Evolutionary conservation across 2,329 filamentous ascomycete species (phyloP), one percentile per base, ranked within the genome.

Genomic region (Leptosphaerulina australis): DNA sequence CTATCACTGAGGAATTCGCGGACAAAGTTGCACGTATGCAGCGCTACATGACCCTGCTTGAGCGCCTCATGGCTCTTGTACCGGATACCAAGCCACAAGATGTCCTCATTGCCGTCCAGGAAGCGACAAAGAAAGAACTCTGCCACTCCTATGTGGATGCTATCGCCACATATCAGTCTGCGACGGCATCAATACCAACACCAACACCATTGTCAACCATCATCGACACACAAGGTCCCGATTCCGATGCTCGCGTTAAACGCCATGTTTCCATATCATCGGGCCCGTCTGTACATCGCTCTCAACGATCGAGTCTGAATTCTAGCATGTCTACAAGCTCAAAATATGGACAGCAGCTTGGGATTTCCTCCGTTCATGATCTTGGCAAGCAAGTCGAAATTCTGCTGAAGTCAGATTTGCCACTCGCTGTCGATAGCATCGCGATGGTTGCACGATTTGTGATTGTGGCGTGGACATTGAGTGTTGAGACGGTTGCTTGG

Each of bases 391-490:
- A 65, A 37, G 25, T 67, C 5, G 69, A 71, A 35, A 22, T 22
- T 0, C 50, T 71, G 0, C 50, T 72, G 4, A 71, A 71, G 44
- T 17, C 41, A 0, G 55, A 62, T 0, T 28, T 71, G 6, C 68
- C 69, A 7, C 48, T 70, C 8, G 53, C 58, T 31, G 41, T 72
- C 2, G 44, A 59, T 7, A 62, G 29, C 0, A 44, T 71, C 8
- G 65, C 64, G 0, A 44, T 37, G 26, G 62, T 71, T 0, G 65
- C 66, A 10, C 34, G 66, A 6, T 41, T 70, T 45, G 59, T 71
- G 15, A 12, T 71, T 34, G 68, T 67, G 5, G 69, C 67, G 1
- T 72, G 69, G 69, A 67, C 66, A 22, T 21, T 62, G 26, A 66
- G 65, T 29, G 68, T 70, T 18, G 55, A 53, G 18, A 21, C 1